Evolutionary conservation across 1,284 basidiomycete species (phyloP).

Genomic region (Macrocybe sp.): DNA sequence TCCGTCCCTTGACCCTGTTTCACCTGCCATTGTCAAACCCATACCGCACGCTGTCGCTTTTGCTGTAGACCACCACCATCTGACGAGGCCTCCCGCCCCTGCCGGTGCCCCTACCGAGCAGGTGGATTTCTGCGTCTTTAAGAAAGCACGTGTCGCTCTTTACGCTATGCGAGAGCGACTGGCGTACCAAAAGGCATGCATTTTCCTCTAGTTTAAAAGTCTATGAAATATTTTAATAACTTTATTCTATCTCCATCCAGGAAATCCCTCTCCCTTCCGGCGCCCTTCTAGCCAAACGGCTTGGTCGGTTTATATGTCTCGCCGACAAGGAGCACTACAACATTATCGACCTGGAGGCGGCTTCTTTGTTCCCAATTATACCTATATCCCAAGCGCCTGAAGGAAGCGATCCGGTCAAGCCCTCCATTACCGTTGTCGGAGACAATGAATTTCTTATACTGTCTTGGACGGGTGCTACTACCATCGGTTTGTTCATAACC

Average conservation of each 20-base stretch:
- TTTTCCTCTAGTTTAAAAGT: background rate
- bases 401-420: conserved; percentile 44
- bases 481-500: conserved; percentile 82
- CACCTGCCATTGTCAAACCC: conserved; percentile 64
- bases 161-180: conserved; percentile 62
- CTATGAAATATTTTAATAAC: background rate
- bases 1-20: conserved; percentile 72
- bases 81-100: conserved; percentile 43
- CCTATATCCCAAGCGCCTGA: conserved; percentile 68
- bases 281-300: conserved; percentile 58
- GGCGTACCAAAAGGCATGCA: conserved; percentile 52
- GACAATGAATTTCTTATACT: conserved; percentile 76
- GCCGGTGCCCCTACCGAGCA: conserved; percentile 38
- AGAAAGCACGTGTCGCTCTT: conserved; percentile 63
- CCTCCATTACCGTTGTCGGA: conserved; percentile 70
- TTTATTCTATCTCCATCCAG: conserved; percentile 30
- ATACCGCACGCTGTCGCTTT: conserved; percentile 76
- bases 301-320: conserved; percentile 65
- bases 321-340: conserved; percentile 72
- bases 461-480: conserved; percentile 72
- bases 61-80: conserved; percentile 76
- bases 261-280: conserved; percentile 76
- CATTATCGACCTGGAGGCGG: conserved; percentile 69
- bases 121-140: conserved; percentile 77
- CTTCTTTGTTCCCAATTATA: conserved; percentile 65